Evolutionary conservation across 1,139 yeast species (phyloP).

Genomic region (Geotrichum restrictum): DNA sequence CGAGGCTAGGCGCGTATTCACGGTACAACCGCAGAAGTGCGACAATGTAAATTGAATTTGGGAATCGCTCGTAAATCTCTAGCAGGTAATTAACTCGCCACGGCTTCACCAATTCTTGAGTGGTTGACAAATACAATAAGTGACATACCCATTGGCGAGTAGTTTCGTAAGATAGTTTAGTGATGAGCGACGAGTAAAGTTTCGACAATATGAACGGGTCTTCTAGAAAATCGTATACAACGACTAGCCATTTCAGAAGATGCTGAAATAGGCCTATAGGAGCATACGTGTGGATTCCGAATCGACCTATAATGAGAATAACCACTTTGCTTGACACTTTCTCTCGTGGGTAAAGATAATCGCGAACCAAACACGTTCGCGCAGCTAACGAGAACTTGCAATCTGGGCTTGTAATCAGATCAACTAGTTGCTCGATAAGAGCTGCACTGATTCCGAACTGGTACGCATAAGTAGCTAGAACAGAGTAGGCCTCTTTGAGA

Average conservation of each 20-base stretch:
- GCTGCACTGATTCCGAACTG: conserved; percentile 16
- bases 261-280: conserved; percentile 23
- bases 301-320: conserved; percentile 17
- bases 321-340: conserved; percentile 21
- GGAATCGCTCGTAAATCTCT: conserved; percentile 38
- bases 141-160: conserved; percentile 46
- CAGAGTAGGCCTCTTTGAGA: conserved; percentile 11
- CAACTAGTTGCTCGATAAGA: conserved; percentile 18
- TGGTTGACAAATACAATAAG: conserved; percentile 42
- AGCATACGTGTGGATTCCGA: neutral
- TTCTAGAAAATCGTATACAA: conserved; percentile 36
- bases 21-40: conserved; percentile 35
- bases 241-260: conserved; percentile 43
- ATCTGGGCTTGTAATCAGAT: conserved; percentile 16
- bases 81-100: conserved; percentile 40
- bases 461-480: conserved; percentile 10
- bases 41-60: conserved; percentile 36
- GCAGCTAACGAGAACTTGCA: conserved; percentile 19
- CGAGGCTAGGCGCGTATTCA: conserved; percentile 32
- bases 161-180: conserved; percentile 45
- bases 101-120: conserved; percentile 37
- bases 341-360: conserved; percentile 19
- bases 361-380: conserved; percentile 20
- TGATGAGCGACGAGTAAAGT: conserved; percentile 42
- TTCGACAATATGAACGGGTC: conserved; percentile 30